Evolutionary conservation across 305 asterid species (phyloP).

Genomic region (Caryopteris hybrid): DNA sequence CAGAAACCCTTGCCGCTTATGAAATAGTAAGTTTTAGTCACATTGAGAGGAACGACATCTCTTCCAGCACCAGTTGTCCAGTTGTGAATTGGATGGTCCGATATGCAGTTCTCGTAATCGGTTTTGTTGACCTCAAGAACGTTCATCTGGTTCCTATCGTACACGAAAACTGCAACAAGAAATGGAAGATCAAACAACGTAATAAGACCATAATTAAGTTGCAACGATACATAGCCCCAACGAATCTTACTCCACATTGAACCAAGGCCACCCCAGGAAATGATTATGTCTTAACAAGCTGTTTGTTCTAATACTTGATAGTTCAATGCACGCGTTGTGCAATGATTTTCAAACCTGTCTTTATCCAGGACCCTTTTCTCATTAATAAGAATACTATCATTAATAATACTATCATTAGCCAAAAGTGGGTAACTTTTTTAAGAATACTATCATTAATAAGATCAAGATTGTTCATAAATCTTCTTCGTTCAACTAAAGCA

Average conservation of each 20-base stretch:
- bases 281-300: not conserved
- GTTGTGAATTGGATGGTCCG: conserved; percentile 58
- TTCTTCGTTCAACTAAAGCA: not conserved
- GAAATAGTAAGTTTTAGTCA: conserved; percentile 60
- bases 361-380: not conserved
- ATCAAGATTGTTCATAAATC: not conserved
- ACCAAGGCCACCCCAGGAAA: not conserved
- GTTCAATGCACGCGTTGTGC: not conserved
- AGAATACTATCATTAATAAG: not conserved
- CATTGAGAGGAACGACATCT: conserved; percentile 80
- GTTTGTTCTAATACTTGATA: not conserved
- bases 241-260: not conserved
- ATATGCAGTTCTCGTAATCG: conserved; percentile 50
- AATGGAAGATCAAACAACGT: not conserved
- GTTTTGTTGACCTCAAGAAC: conserved; percentile 84
- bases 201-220: not conserved
- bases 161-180: conserved; percentile 52
- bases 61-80: conserved; percentile 84
- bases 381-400: too few relatives aligned
- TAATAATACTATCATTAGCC: too few relatives aligned
- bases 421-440: not conserved
- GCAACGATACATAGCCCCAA: not conserved
- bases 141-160: conserved; percentile 64
- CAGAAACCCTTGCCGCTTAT: conserved; percentile 80
- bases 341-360: conserved; percentile 15